These are phyloP conservation scores for Nephromyces sp. DNA, from an alignment of 169 alveolate species.

Conservation along the genomic window DNA sequence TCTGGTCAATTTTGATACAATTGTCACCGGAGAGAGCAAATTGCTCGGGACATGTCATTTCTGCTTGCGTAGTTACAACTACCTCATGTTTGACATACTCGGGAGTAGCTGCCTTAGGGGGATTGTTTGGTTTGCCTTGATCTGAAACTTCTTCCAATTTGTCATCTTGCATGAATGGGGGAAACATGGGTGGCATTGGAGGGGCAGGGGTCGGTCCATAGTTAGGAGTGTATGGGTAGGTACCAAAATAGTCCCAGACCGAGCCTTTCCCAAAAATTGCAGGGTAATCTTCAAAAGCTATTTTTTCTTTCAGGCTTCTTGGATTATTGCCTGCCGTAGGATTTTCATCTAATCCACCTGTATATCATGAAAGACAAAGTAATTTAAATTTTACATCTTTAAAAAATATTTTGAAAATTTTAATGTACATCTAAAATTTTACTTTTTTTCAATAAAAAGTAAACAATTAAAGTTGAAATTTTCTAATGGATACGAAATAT, in stretches of 20 bases:
- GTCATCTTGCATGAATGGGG: neutral
- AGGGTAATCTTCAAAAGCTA: neutral
- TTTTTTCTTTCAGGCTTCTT: neutral
- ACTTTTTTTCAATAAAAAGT: too few relatives aligned
- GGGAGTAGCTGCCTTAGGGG: constrained; percentile 2
- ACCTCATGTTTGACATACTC: constrained; percentile 4
- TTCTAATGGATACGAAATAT: too few relatives aligned
- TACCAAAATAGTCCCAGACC: neutral
- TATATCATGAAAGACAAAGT: too few relatives aligned
- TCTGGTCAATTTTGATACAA: constrained; percentile 17
- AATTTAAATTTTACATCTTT: too few relatives aligned
- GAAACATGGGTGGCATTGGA: neutral
- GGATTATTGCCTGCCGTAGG: too few relatives aligned
- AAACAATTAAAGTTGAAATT: too few relatives aligned
- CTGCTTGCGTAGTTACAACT: constrained; percentile 6
- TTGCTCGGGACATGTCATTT: constrained; percentile 2
- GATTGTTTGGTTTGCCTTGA: neutral
- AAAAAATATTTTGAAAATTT: too few relatives aligned
- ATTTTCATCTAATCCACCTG: too few relatives aligned
- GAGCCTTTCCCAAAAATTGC: neutral
- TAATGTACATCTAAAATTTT: too few relatives aligned
- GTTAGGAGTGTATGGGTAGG: neutral
- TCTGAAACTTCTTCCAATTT: neutral
- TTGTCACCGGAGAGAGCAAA: constrained; percentile 9
- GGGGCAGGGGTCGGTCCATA: neutral